A percentile compares a stretch with the other conserved stretches of the same genome.
Conservation (phyloP, 441 rosid species). For the Arabidopsis lyrata region DNA sequence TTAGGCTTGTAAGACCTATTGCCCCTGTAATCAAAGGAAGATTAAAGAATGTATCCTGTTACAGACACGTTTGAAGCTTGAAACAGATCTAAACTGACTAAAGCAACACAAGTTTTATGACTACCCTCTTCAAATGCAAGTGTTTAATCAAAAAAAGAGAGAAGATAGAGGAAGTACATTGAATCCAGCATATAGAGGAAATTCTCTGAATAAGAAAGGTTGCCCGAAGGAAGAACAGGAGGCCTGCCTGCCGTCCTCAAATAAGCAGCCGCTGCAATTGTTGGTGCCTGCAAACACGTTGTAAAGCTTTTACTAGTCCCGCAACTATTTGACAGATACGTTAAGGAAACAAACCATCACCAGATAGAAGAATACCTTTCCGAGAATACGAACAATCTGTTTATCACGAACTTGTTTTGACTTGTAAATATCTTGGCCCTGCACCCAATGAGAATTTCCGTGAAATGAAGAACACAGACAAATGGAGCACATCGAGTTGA, state of each 20-base stretch:
- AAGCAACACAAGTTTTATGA: constrained; percentile 4
- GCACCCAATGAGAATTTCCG: constrained; percentile 3
- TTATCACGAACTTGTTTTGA: constrained; percentile 95
- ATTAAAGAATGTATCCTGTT: constrained; percentile 29
- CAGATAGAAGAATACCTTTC: constrained; percentile 67
- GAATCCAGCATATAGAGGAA: constrained; percentile 97
- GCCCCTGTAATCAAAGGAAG: constrained; percentile 62
- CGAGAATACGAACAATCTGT: constrained; percentile 92
- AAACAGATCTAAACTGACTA: not conserved
- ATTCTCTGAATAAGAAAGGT: constrained; percentile 91
- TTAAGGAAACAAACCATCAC: constrained; percentile 1
- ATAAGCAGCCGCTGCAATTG: constrained; percentile 97
- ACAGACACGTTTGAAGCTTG: constrained; percentile 15
- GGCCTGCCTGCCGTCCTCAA: constrained; percentile 94
- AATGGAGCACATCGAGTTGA: not conserved
- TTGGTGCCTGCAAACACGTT: constrained; percentile 74
- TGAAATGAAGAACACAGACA: constrained; percentile 9
- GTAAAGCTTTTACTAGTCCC: constrained; percentile 2
- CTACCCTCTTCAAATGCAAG: constrained; percentile 9
- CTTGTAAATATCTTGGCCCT: constrained; percentile 72
- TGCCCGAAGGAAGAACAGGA: constrained; percentile 88
- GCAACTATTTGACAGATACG: not conserved
- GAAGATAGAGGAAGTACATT: constrained; percentile 54
- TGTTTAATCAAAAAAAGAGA: not conserved
- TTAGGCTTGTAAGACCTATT: constrained; percentile 90